Conservation (phyloP, 1,284 basidiomycete genomes). For the Tilletia caries region DNA sequence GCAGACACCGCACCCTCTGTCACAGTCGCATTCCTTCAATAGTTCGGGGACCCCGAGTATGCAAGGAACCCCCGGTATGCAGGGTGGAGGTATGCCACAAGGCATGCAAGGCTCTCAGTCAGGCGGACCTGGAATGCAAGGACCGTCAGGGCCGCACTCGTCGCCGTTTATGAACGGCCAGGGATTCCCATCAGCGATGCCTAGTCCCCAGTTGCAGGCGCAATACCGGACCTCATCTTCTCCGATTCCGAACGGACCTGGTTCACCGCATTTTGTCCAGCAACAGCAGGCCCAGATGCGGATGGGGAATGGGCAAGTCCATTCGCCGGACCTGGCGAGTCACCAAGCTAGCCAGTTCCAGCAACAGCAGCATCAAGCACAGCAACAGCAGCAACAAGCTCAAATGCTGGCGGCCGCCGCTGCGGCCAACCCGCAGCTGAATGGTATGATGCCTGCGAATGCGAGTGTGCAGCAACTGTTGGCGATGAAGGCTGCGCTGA, state of each 20-base stretch:
- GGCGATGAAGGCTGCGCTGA: constrained; percentile 17
- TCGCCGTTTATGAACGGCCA: background rate
- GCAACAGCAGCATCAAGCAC: constrained; percentile 15
- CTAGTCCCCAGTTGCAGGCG: background rate
- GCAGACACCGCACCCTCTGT: constrained; percentile 16
- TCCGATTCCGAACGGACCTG: background rate
- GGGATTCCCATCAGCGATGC: background rate
- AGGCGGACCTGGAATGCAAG: background rate
- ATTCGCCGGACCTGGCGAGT: background rate
- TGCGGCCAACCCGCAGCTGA: constrained; percentile 9
- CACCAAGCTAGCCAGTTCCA: constrained; percentile 12
- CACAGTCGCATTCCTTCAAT: constrained; percentile 16
- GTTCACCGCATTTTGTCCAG: constrained; percentile 5
- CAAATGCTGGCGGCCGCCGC: background rate
- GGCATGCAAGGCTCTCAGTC: constrained; percentile 2
- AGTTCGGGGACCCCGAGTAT: constrained; percentile 1
- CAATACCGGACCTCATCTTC: background rate
- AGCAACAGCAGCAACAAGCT: constrained; percentile 12
- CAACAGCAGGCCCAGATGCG: background rate
- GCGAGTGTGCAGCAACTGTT: constrained; percentile 15
- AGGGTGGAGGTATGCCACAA: background rate
- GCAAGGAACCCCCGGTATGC: background rate
- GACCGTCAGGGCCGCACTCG: background rate
- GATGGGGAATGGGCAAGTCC: background rate
- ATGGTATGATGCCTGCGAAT: constrained; percentile 8